Base-by-base conservation (phyloP, 2,329 filamentous ascomycete genomes). In the Pseudogymnoascus sp. region DNA sequence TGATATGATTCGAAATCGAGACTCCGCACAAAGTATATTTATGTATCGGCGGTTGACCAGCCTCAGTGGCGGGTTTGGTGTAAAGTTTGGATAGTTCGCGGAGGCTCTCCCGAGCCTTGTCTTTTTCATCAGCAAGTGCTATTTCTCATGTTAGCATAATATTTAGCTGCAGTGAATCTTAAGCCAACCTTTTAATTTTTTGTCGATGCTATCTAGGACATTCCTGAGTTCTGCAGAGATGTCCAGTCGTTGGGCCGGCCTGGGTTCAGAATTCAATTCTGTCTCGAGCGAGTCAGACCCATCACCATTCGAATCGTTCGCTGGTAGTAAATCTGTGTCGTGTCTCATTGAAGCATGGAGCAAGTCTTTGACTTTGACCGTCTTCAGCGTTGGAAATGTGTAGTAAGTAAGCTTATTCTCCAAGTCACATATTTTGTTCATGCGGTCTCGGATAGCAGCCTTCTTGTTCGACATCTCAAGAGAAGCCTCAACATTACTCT, bases 11-110 rank as follows among this genome's bases (percentile, higher is more conserved):
- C 0, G 74, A 74, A 11, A 77, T 78, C 12, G 76, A 78, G 20
- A 84, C 75, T 25, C 81, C 81, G 35, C 81, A 78, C 3, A 84
- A 74, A 1, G 75, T 71, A 61, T 80, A 83, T 61, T 74, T 77
- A 37, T 69, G 69, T 20, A 68, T 63, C 57, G 59, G 63, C 2
- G 64, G 66, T n/a, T 67, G 60, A 6, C 63, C 60, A 7, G 66
- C 63, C 38, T 69, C 65, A 32, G 59, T 60, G 12, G 67, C 65
- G 9, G 65, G 68, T 32, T 67, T 63, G 4, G 70, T 73, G 58
- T 78, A 73, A 9, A 76, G 71, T 32, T 74, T 72, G 62, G 75
- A 76, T 25, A 75, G 70, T 39, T 76, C 67, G n/a, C 71, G 71
- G n/a, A 71, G 60, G 20, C 67, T 65, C 37, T 63, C 61, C 39